phyloP scores from a whole-genome alignment of 2,329 filamentous ascomycete species.

The Fusarium agapanthi region DNA sequence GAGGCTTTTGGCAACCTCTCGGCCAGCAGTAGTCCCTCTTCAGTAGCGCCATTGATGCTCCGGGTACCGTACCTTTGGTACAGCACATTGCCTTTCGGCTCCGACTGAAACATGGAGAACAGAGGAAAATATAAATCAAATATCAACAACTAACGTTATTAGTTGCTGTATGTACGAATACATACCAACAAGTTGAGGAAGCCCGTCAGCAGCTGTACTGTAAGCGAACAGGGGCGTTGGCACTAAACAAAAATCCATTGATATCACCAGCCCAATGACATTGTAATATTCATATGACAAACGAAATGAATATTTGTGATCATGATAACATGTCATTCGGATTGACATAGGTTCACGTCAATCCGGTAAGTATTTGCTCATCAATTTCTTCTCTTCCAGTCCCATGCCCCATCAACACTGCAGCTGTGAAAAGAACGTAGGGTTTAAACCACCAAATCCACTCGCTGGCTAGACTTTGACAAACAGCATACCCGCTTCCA shows the following conservation, averaged over 20 bases:
- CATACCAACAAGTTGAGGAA: background rate
- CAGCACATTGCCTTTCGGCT: constrained; percentile 14
- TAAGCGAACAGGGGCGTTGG: background rate
- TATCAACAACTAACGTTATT: background rate
- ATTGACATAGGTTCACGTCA: background rate
- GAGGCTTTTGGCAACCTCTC: background rate
- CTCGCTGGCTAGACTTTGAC: background rate
- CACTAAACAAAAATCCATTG: constrained; percentile 6
- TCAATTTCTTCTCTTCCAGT: background rate
- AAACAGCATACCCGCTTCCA: constrained; percentile 25
- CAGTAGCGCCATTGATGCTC: constrained; percentile 9
- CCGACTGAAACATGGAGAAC: constrained; percentile 21
- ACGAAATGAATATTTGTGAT: background rate
- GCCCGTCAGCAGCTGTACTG: background rate
- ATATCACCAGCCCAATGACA: background rate
- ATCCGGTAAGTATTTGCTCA: background rate
- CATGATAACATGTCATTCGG: background rate
- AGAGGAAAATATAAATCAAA: background rate
- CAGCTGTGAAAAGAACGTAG: background rate
- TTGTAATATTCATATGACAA: background rate
- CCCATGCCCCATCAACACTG: background rate
- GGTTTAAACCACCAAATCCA: constrained; percentile 11
- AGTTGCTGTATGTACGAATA: background rate
- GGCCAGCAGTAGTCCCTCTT: background rate
- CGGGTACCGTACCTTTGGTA: constrained; percentile 26